Evolutionary conservation across 257 asterid species (phyloP).

Genomic region (Oldenlandia corymbosa): DNA sequence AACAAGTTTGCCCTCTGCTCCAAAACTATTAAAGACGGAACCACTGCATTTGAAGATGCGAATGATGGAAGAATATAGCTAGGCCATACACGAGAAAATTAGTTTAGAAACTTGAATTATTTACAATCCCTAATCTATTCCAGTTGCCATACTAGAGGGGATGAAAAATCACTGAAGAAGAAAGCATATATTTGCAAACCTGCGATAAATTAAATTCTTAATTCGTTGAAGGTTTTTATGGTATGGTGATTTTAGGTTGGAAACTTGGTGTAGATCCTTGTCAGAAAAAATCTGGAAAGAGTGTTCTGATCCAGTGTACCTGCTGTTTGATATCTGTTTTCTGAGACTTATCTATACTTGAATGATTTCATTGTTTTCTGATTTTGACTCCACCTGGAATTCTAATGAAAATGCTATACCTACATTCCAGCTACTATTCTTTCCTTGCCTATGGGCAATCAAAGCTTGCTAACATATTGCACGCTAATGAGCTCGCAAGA

Average conservation of each 20-base stretch:
- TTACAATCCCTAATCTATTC: neutral
- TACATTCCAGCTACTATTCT: conserved; percentile 39
- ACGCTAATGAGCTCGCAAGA: conserved; percentile 61
- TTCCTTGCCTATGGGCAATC: conserved; percentile 73
- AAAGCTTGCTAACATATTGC: conserved; percentile 72
- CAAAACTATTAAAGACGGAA: neutral
- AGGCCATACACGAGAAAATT: neutral
- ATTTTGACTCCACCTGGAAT: neutral
- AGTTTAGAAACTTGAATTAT: neutral
- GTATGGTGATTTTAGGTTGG: neutral
- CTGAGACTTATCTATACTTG: neutral
- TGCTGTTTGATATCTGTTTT: neutral
- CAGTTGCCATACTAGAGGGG: neutral
- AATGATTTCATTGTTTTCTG: neutral
- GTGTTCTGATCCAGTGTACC: neutral
- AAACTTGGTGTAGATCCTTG: neutral
- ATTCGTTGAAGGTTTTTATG: neutral
- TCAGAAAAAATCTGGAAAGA: neutral
- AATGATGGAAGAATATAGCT: neutral
- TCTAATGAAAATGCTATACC: neutral
- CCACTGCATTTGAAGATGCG: neutral
- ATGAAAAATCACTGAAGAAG: neutral
- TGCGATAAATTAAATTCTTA: no score
- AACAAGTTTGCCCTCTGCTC: neutral
- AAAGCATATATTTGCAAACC: neutral